Evolutionary conservation across 1,139 yeast species (phyloP).

Genomic region (Lodderomyces theae): DNA sequence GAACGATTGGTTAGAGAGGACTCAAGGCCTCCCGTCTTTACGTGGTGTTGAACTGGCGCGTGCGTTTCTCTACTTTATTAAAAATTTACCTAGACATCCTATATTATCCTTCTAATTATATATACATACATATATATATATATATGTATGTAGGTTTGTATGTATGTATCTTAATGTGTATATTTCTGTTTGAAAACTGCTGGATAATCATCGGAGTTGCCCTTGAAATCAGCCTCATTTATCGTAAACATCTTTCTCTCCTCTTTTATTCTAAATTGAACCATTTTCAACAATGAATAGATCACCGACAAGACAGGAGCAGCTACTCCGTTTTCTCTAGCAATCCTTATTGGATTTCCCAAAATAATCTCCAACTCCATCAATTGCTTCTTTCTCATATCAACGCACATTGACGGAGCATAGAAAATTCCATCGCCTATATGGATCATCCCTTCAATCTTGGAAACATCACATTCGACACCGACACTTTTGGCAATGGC

Average conservation of each 20-base stretch:
- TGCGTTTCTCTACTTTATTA: too few relatives aligned
- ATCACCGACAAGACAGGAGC: constrained; percentile 60
- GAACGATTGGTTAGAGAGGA: constrained; percentile 60
- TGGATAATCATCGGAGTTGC: constrained; percentile 32
- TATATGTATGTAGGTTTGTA: too few relatives aligned
- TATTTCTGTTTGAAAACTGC: constrained; percentile 21
- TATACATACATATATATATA: background rate
- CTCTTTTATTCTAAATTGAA: constrained; percentile 62
- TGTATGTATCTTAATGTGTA: too few relatives aligned
- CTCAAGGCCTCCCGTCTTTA: constrained; percentile 62
- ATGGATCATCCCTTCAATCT: constrained; percentile 49
- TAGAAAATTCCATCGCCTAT: constrained; percentile 65
- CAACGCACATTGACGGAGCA: constrained; percentile 73
- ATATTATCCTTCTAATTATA: background rate
- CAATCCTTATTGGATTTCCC: constrained; percentile 68
- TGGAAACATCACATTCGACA: constrained; percentile 41
- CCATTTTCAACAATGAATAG: constrained; percentile 54
- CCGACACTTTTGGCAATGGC: constrained; percentile 66
- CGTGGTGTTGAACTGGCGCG: constrained; percentile 74
- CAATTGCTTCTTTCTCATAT: constrained; percentile 64
- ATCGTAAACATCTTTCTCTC: constrained; percentile 40
- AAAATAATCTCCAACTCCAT: constrained; percentile 70
- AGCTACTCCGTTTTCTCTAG: constrained; percentile 50
- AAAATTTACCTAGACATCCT: background rate
- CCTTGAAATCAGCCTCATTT: constrained; percentile 26